phyloP scores from a whole-genome alignment of 164 flowering plant species.

The Stephania yunnanensis region DNA sequence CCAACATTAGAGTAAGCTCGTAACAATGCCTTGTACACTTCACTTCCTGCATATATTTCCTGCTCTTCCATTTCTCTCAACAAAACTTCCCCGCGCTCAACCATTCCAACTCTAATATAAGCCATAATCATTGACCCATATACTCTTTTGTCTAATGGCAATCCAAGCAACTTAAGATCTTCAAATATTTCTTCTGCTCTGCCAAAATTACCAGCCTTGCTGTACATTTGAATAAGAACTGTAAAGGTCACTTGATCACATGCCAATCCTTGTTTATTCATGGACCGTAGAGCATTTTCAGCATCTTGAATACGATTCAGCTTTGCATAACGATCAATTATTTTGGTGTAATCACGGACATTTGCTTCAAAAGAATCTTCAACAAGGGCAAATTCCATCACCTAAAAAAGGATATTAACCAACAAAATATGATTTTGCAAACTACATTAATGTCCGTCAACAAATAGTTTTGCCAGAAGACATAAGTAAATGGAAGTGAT shows the following conservation, averaged over 20 bases:
- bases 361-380: conserved; percentile 85
- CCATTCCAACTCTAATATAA: conserved; percentile 68
- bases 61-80: conserved; percentile 66
- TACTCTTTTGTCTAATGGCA: conserved; percentile 62
- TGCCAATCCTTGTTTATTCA: conserved; percentile 60
- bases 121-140: conserved; percentile 95
- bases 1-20: conserved; percentile 75
- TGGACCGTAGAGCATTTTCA: conserved; percentile 40
- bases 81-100: conserved; percentile 48
- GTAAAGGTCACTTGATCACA: conserved; percentile 80
- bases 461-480: neutral
- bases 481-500: neutral
- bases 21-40: conserved; percentile 85
- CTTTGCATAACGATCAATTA: conserved; percentile 68
- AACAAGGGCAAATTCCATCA: conserved; percentile 52
- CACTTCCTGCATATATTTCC: conserved; percentile 59
- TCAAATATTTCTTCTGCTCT: conserved; percentile 65
- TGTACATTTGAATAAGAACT: conserved; percentile 68
- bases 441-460: neutral
- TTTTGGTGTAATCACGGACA: conserved; percentile 77
- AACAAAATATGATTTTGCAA: neutral
- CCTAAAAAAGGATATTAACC: conserved; percentile 28
- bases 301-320: conserved; percentile 54
- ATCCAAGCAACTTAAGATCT: conserved; percentile 62
- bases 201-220: conserved; percentile 66